Percentiles rank a stretch among this genome's conserved stretches.
These are phyloP conservation scores for Xanthoconium stramineum DNA, from an alignment of 768 basidiomycete genomes.

Conservation along the genomic window DNA sequence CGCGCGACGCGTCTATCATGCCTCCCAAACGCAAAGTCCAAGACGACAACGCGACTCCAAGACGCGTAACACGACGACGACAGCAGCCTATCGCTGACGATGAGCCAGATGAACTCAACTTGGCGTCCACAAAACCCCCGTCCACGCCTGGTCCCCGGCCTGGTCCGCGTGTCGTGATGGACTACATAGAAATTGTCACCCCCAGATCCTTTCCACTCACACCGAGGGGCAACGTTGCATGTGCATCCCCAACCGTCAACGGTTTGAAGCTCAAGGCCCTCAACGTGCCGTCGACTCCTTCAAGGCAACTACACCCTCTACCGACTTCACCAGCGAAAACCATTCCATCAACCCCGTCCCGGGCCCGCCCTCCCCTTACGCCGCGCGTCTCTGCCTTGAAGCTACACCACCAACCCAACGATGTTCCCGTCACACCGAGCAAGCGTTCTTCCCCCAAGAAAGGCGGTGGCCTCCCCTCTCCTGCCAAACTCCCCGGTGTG, in stretches of 20 bases:
- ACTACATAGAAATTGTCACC: conserved; percentile 32
- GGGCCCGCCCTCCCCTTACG: conserved; percentile 10
- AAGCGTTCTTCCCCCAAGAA: conserved; percentile 17
- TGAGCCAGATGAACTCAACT: conserved; percentile 32
- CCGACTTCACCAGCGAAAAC: neutral
- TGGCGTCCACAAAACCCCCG: conserved; percentile 16
- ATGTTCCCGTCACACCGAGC: conserved; percentile 17
- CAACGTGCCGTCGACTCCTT: conserved; percentile 20
- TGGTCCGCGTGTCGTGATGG: conserved; percentile 25
- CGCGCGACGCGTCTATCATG: conserved; percentile 25
- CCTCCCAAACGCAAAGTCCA: conserved; percentile 44
- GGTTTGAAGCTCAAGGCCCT: neutral
- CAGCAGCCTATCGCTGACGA: conserved; percentile 2
- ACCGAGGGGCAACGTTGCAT: neutral
- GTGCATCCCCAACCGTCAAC: conserved; percentile 12
- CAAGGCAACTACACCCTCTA: conserved; percentile 2
- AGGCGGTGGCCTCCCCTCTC: conserved; percentile 4
- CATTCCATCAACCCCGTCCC: conserved; percentile 16
- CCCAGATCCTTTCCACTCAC: conserved; percentile 13
- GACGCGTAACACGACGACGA: conserved; percentile 32
- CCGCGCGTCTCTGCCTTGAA: conserved; percentile 20
- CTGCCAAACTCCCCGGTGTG: conserved; percentile 21
- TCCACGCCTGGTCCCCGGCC: conserved; percentile 23
- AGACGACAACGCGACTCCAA: conserved; percentile 25
- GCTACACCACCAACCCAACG: neutral